A percentile compares a stretch with the other conserved stretches of the same genome.
phyloP scores from a whole-genome alignment of 129 eudicot species.

The Scalesia atractyloides region DNA sequence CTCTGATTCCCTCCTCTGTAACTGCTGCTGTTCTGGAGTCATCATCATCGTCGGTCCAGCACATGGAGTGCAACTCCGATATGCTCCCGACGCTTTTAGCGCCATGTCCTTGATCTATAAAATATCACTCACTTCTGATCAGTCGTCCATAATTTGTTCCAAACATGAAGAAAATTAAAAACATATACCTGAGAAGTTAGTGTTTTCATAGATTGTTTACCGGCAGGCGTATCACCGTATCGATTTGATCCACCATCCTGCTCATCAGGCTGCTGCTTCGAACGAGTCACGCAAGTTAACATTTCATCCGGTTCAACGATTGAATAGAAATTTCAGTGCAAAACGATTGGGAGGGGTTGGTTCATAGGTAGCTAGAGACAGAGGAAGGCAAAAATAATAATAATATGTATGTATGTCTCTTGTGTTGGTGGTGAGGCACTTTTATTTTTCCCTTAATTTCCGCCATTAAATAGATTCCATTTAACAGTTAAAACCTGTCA shows the following conservation, averaged over 20 bases:
- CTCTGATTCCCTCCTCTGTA: conserved; percentile 36
- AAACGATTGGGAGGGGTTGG: background rate
- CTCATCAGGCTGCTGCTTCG: conserved; percentile 35
- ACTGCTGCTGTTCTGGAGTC: conserved; percentile 14
- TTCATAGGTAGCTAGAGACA: conserved; percentile 8
- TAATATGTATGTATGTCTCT: conserved; percentile 7
- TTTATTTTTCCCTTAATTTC: conserved; percentile 41
- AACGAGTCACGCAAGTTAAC: conserved; percentile 43
- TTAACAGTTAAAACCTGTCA: conserved; percentile 24
- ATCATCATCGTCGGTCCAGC: conserved; percentile 37
- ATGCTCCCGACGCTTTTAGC: conserved; percentile 78
- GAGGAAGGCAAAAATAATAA: conserved; percentile 8
- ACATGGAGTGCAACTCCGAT: conserved; percentile 71
- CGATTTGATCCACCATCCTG: conserved; percentile 29
- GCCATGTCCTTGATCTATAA: conserved; percentile 85
- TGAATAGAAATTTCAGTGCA: background rate
- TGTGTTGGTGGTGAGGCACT: conserved; percentile 37
- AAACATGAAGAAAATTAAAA: background rate
- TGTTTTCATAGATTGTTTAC: conserved; percentile 41
- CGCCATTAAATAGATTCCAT: conserved; percentile 41
- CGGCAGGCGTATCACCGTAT: conserved; percentile 29
- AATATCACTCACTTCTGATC: no score
- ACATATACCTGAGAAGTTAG: conserved; percentile 49
- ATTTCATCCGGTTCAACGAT: conserved; percentile 6
- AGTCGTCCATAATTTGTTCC: background rate